These are phyloP conservation scores for Fraxinus angustifolia DNA, from an alignment of 305 asterid genomes.

Conservation along the genomic window DNA sequence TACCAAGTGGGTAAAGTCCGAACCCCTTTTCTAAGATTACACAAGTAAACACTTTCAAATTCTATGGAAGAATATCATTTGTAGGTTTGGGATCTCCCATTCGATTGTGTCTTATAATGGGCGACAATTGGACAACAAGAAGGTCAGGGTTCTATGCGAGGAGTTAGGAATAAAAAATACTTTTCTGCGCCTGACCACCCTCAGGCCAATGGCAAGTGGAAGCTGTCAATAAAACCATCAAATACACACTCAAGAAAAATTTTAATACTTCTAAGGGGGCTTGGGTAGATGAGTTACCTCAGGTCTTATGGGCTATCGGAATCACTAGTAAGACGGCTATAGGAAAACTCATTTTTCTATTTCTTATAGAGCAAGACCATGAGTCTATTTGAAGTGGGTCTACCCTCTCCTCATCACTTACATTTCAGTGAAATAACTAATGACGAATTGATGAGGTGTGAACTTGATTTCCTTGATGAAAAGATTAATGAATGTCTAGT, in stretches of 20 bases:
- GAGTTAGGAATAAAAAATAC: background rate
- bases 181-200: background rate
- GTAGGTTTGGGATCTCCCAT: background rate
- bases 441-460: background rate
- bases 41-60: too few species aligned
- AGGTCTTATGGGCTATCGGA: background rate
- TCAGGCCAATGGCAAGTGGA: too few species aligned
- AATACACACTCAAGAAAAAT: background rate
- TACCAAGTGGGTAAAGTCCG: too few species aligned
- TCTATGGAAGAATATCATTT: too few species aligned
- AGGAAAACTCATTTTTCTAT: background rate
- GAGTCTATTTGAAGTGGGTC: background rate
- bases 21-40: too few species aligned
- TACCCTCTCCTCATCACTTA: background rate
- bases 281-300: background rate
- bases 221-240: background rate
- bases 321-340: background rate
- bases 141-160: background rate
- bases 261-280: background rate
- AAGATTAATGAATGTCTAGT: background rate
- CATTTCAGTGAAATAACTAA: background rate
- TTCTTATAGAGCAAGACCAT: background rate
- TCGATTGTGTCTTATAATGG: background rate
- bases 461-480: background rate
- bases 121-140: background rate